Percentiles rank a stretch among this genome's conserved stretches.
Evolutionary conservation across 2,329 filamentous ascomycete genomes (phyloP).

Genomic region (Arthrobotrys entomopaga): DNA sequence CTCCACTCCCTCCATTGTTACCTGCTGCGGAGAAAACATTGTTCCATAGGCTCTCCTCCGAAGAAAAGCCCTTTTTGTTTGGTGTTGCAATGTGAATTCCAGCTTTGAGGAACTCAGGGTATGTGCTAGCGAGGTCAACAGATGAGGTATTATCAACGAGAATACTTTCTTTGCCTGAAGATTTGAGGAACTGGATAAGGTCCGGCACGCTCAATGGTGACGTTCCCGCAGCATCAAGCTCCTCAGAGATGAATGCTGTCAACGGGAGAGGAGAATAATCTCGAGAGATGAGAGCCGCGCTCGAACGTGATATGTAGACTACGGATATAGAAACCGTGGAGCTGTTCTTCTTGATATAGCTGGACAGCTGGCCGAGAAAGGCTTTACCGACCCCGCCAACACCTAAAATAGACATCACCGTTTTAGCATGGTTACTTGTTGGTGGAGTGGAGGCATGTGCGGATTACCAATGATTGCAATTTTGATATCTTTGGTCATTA

Average conservation of each 20-base stretch:
- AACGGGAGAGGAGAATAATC: constrained; percentile 76
- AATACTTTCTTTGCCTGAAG: constrained; percentile 79
- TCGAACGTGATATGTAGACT: constrained; percentile 85
- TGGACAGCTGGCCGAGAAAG: constrained; percentile 81
- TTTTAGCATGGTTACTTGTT: constrained; percentile 20
- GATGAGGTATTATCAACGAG: constrained; percentile 97
- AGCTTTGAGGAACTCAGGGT: constrained; percentile 80
- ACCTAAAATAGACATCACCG: constrained; percentile 66
- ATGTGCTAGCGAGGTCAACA: constrained; percentile 81
- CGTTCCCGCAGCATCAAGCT: constrained; percentile 72
- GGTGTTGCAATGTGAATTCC: constrained; percentile 94
- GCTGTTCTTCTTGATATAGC: constrained; percentile 70
- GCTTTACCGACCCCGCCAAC: constrained; percentile 91
- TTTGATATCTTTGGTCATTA: constrained; percentile 50
- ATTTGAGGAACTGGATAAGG: constrained; percentile 79
- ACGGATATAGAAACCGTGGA: constrained; percentile 77
- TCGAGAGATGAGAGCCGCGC: constrained; percentile 79
- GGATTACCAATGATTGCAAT: constrained; percentile 54
- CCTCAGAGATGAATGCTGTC: constrained; percentile 69
- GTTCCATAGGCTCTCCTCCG: constrained; percentile 81
- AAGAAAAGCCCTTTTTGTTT: constrained; percentile 98
- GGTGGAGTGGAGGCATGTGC: constrained; percentile 2
- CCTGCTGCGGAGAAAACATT: constrained; percentile 83
- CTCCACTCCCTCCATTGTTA: constrained; percentile 65
- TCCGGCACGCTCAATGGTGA: constrained; percentile 72